Conservation (phyloP, 1,139 yeast species). For the Yamadazyma triangularis region DNA sequence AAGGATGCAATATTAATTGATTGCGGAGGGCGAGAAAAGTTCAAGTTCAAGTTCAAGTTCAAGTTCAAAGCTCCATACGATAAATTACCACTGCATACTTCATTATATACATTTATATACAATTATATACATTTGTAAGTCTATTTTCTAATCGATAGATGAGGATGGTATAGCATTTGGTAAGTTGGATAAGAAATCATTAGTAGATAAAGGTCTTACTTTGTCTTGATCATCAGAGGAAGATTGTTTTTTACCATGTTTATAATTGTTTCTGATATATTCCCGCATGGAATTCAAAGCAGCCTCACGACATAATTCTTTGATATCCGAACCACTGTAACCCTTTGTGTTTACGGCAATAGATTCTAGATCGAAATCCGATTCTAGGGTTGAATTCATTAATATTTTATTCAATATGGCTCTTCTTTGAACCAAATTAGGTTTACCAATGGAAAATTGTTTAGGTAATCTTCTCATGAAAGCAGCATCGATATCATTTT, state of each 20-base stretch:
- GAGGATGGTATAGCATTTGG: conserved; percentile 31
- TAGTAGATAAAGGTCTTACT: conserved; percentile 42
- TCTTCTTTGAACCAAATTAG: conserved; percentile 62
- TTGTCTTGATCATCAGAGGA: conserved; percentile 15
- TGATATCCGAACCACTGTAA: conserved; percentile 84
- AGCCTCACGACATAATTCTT: conserved; percentile 90
- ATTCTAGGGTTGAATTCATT: conserved; percentile 57
- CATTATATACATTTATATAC: no score
- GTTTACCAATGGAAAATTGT: conserved; percentile 75
- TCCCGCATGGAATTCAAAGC: conserved; percentile 88
- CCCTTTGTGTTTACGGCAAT: conserved; percentile 69
- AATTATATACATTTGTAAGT: no score
- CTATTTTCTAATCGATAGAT: conserved; percentile 30
- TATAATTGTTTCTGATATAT: conserved; percentile 52
- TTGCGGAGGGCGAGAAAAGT: no score
- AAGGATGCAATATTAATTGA: no score
- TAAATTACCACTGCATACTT: no score
- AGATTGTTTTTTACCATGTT: conserved; percentile 36
- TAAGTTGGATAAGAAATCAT: conserved; percentile 40
- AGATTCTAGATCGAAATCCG: conserved; percentile 54
- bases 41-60: no score
- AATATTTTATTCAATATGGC: conserved; percentile 66
- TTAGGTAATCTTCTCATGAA: conserved; percentile 92
- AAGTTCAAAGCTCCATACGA: no score
- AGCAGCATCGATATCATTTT: conserved; percentile 87